Evolutionary conservation across 2,329 filamentous ascomycete species (phyloP), one percentile per base, ranked within the genome.

Genomic region (Aspergillus floridensis): DNA sequence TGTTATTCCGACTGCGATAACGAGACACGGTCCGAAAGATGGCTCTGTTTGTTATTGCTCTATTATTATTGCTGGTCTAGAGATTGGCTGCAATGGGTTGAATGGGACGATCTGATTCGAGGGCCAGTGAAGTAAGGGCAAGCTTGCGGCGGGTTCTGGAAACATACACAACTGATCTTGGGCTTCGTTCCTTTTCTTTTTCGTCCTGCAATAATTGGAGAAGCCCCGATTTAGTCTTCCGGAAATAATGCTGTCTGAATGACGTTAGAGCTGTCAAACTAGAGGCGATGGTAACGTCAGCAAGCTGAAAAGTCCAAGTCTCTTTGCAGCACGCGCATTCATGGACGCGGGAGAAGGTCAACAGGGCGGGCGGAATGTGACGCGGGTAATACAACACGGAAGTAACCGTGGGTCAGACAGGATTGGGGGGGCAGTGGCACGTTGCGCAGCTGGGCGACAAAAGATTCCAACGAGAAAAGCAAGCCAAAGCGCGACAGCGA

Each of bases 391-490:
- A 67, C 65, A 58, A 70, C 66, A 71, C 70, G 66, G 66, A 66
- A 66, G 62, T 64, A 67, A 68, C 60, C 62, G 71, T 71, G 71
- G 68, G 70, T 72, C 70, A 63, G 58, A 59, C 41, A 44, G 16
- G 16, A 44, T 44, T 44, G n/a, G 38, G 16, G 38, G 63, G 59
- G 59, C 52, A 61, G 66, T 64, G 63, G 69, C 68, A 71, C 62
- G 70, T 72, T 68, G 70, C 60, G 68, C 67, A 70, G 63, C 65
- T 57, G 55, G 51, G 48, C 61, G 62, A 53, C 31, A 53, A 56
- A 53, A 56, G 47, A 59, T 60, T 48, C 59, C 58, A 59, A 58
- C 56, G 53, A 29, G 16, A 60, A 57, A 56, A 49, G 53, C 49
- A 35, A 31, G 53, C 46, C 19, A 29, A 31, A 31, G 35, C 53